phyloP scores from a whole-genome alignment of 768 basidiomycete genomes.

The Roridomyces roridus region DNA sequence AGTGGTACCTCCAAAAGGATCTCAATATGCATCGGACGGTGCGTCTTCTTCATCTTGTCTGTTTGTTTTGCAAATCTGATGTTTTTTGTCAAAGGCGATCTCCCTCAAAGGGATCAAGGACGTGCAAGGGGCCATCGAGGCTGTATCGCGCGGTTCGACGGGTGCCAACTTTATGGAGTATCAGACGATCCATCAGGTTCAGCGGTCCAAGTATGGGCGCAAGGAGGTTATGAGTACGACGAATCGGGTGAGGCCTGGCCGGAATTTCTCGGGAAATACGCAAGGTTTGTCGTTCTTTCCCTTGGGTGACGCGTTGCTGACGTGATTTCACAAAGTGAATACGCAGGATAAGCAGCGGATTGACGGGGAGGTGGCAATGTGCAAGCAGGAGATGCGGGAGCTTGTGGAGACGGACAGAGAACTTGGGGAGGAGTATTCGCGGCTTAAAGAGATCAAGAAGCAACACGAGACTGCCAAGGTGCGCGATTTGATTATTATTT shows the following conservation, averaged over 20 bases:
- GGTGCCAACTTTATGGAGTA: conserved; percentile 70
- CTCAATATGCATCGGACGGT: conserved; percentile 79
- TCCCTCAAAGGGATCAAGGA: conserved; percentile 55
- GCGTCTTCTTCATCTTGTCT: conserved; percentile 29
- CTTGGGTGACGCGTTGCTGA: neutral
- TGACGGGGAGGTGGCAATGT: conserved; percentile 53
- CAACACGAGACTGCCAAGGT: conserved; percentile 32
- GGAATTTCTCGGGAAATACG: conserved; percentile 56
- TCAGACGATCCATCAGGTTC: conserved; percentile 60
- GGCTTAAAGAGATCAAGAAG: conserved; percentile 44
- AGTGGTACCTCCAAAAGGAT: conserved; percentile 70
- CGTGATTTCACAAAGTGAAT: conserved; percentile 61
- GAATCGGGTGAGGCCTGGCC: conserved; percentile 57
- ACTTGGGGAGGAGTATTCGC: conserved; percentile 40
- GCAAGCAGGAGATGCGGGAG: conserved; percentile 45
- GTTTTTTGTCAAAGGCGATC: conserved; percentile 57
- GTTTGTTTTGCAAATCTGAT: neutral
- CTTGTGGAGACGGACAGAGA: conserved; percentile 46
- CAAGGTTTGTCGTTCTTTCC: conserved; percentile 45
- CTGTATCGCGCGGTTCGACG: conserved; percentile 57
- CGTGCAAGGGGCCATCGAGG: conserved; percentile 61
- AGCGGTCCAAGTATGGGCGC: conserved; percentile 76
- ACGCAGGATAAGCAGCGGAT: conserved; percentile 57
- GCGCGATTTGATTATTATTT: neutral
- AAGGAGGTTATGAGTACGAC: conserved; percentile 67